Base-by-base conservation (phyloP, 1,284 basidiomycete genomes). In the Cutaneotrichosporon cavernicola region DNA sequence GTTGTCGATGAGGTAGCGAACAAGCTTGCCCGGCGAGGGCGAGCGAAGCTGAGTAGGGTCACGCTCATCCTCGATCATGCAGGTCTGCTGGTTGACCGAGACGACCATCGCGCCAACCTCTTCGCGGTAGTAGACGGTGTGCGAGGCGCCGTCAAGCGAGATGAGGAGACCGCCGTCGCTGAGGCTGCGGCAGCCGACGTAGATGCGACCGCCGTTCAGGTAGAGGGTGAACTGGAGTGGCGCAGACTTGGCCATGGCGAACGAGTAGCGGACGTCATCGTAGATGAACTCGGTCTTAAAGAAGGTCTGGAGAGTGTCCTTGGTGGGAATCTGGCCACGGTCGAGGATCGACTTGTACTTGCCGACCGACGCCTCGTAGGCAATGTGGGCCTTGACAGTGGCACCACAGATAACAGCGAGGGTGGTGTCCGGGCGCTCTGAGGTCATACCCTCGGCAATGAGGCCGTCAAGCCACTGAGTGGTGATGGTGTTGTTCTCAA, bases 271-370 rank as follows among this genome's bases (percentile, higher is more conserved):
- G 64, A 89, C 84, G 77, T 92, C 92, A 75, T 99, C 96, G 83
- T 99, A 97, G 79, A 99, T 99, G 83, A 96, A 97, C 76, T 99
- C 97, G 80, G 97, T 88, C 66, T 90, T 88, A 83, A 99, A 98
- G 69, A 96, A 94, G 10, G 97, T 99, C 84, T 96, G 96, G 73
- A 99, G 85, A 46, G 92, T 89, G 77, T 97, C 95, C 68, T 91
- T 90, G 56, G 91, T 88, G 31, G 97, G 97, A 32, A 97, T 96
- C 65, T 81, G 97, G 74, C 97, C 97, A 81, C 99, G 99, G 81
- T 98, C 94, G 69, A 99, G 86, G 74, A 97, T 88, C 49, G 92
- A 88, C 82, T 92, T 94, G 86, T 97, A 99, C 81, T 97, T 93
- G 65, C 86, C 85, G 84, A 92, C 90, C 77, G 92, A 97, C 31